These are phyloP conservation scores for Zygosaccharomyces pseudobailii DNA, from an alignment of 1,139 yeast genomes.

Conservation along the genomic window DNA sequence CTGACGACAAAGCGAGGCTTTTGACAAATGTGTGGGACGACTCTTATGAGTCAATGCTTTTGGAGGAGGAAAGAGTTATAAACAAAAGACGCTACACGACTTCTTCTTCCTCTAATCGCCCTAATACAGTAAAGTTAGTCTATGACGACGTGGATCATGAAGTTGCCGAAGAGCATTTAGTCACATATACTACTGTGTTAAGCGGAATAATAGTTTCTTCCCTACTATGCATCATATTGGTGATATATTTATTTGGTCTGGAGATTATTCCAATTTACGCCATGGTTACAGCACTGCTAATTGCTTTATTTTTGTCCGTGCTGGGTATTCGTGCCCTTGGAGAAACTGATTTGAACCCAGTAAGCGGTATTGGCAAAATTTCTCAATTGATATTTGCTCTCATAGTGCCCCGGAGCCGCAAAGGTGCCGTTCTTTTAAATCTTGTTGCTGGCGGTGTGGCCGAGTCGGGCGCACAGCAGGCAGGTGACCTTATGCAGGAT, in stretches of 20 bases:
- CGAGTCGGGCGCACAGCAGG: conserved; percentile 98
- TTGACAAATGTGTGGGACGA: conserved; percentile 28
- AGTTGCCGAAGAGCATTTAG: conserved; percentile 46
- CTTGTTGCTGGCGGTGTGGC: conserved; percentile 95
- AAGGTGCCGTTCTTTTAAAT: conserved; percentile 78
- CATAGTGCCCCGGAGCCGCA: conserved; percentile 68
- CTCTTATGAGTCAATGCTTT: conserved; percentile 30
- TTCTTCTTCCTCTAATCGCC: conserved; percentile 11
- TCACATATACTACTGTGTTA: conserved; percentile 47
- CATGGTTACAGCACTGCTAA: conserved; percentile 56
- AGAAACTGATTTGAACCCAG: conserved; percentile 95
- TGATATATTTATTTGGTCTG: conserved; percentile 61
- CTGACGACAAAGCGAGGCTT: conserved; percentile 24
- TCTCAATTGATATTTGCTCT: conserved; percentile 86
- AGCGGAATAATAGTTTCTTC: conserved; percentile 64
- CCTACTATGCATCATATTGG: conserved; percentile 57
- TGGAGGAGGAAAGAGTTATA: conserved; percentile 32
- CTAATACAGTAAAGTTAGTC: conserved; percentile 27
- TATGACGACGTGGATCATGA: conserved; percentile 35
- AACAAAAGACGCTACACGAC: conserved; percentile 18
- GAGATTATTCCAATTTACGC: conserved; percentile 66
- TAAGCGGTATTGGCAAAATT: conserved; percentile 90
- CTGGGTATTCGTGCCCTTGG: conserved; percentile 92
- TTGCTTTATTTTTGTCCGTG: conserved; percentile 76
- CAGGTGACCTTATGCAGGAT: conserved; percentile 97